phyloP scores from a whole-genome alignment of 148 eudicot species.

The Rheum nobile region DNA sequence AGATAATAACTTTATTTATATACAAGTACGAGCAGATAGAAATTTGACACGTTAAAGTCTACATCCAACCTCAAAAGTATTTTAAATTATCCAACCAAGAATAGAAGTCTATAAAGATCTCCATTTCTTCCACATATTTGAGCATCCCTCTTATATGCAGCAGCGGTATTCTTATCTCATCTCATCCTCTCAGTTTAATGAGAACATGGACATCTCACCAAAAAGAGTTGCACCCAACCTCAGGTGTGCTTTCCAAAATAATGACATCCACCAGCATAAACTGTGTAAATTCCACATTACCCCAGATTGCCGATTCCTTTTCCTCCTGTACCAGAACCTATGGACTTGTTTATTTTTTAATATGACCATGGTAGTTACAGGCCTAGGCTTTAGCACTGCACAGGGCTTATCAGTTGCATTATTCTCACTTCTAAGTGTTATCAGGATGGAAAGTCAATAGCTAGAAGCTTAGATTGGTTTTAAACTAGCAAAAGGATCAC shows the following conservation, averaged over 20 bases:
- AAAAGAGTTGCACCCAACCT: not conserved
- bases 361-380: slow-evolving; percentile 1
- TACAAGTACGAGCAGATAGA: not conserved
- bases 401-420: not conserved
- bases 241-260: not conserved
- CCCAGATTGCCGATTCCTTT: not conserved
- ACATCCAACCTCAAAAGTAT: not conserved
- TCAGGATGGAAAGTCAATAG: not conserved
- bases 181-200: not conserved
- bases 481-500: not conserved
- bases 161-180: not conserved
- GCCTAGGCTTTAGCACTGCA: not conserved
- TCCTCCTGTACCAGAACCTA: not conserved
- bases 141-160: not conserved
- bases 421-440: not conserved
- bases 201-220: not conserved
- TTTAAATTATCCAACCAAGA: not conserved
- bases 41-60: not conserved
- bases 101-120: not conserved
- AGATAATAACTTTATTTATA: not conserved
- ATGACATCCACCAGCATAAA: not conserved
- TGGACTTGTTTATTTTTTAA: not conserved
- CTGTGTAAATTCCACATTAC: not conserved
- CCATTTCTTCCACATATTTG: not conserved
- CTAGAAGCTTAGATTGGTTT: not conserved